Base-by-base conservation (phyloP, 208 protist species). In the Wallacemonas rigidus region DNA sequence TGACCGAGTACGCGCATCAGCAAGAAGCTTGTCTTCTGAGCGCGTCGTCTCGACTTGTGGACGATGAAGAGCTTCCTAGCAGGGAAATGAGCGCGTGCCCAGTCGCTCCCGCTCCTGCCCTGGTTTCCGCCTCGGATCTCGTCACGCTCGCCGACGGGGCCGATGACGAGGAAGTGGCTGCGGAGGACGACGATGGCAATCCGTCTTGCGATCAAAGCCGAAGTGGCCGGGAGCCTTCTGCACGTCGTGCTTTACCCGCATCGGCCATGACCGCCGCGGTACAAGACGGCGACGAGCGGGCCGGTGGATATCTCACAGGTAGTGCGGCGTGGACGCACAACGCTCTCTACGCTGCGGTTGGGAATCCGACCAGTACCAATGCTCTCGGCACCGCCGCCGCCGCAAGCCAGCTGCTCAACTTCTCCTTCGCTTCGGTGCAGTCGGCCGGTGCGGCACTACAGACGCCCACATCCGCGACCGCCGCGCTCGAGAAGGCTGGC, bases 341-440 rank as follows among this genome's bases (percentile, higher is more conserved):
- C 12, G 40, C 41, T 41, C 15, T 3, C 40, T 26, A 8, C n/a
- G 11, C 6, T 11, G 1, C 3, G 39, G 8, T 7, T 39, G 39
- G 43, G 9, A 57, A 54, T 6, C 11, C 26, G 12, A 57, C 48
- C 64, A 57, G 35, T 26, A 26, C 26, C 26, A 26, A 26, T 26
- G 35, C 36, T 6, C 50, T 58, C 38, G 51, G 45, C 47, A 56
- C 64, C 36, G 40, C 48, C 3, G 64, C 64, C 15, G 50, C 60
- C 3, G 60, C 60, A 14, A 51, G 40, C 4, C 60, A 65, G 60
- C 43, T 65, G 38, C 9, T 65, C 11, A 65, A 65, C 60, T 65
- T 65, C 60, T 65, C 60, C 41, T 65, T 65, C 60, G 43, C 60
- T 9, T 65, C 60, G 5, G 60, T 39, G 40, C 60, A 65, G 60